These are phyloP conservation scores for Monosporascus sp. DNA, from an alignment of 2,329 filamentous ascomycete genomes.

Conservation along the genomic window DNA sequence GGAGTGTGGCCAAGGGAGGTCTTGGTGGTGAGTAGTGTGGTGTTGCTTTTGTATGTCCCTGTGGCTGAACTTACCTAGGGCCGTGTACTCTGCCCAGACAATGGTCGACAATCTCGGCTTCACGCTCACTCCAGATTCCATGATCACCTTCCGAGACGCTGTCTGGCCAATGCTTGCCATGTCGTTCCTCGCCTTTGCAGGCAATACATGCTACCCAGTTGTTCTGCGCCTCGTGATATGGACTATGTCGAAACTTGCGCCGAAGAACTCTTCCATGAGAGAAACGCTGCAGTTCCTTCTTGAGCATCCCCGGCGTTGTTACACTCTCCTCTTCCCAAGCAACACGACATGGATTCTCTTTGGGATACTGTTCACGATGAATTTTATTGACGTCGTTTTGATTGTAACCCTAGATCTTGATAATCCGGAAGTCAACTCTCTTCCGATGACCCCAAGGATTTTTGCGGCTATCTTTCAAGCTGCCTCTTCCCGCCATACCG, in stretches of 20 bases:
- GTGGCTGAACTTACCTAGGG: too few relatives aligned
- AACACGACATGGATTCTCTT: constrained; percentile 38
- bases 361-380: constrained; percentile 36
- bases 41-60: too few relatives aligned
- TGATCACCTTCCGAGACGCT: constrained; percentile 35
- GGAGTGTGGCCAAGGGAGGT: too few relatives aligned
- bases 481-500: constrained; percentile 22
- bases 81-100: too few relatives aligned
- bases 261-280: constrained; percentile 15
- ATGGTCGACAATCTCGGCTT: constrained; percentile 51
- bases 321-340: constrained; percentile 46
- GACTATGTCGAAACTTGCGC: constrained; percentile 29
- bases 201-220: constrained; percentile 47
- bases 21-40: too few relatives aligned
- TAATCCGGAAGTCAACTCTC: constrained; percentile 37
- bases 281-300: constrained; percentile 31
- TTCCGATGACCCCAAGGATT: constrained; percentile 39
- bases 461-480: constrained; percentile 49
- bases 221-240: constrained; percentile 44
- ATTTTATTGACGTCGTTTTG: constrained; percentile 46
- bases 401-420: constrained; percentile 49
- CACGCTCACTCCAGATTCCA: constrained; percentile 47
- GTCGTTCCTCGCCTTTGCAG: constrained; percentile 33
- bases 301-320: constrained; percentile 34
- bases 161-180: constrained; percentile 25